Conservation (phyloP, 495 filamentous ascomycete species). For the Saxophila tyrrhenica region DNA sequence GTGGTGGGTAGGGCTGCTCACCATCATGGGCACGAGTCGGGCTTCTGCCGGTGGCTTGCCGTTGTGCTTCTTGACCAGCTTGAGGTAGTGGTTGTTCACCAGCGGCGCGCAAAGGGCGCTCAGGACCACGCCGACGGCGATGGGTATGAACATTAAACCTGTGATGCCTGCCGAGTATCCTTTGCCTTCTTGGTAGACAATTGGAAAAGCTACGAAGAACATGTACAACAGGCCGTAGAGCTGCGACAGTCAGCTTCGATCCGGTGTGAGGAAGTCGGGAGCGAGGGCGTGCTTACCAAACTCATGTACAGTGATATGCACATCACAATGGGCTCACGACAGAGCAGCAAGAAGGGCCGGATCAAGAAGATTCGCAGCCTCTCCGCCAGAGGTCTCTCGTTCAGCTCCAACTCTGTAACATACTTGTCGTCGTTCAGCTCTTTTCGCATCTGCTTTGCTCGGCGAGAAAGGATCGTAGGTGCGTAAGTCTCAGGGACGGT, state of each 20-base stretch:
- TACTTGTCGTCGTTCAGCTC: constrained; percentile 28
- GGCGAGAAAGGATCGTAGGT: constrained; percentile 44
- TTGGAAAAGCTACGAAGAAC: constrained; percentile 23
- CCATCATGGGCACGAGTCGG: constrained; percentile 77
- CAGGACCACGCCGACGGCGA: constrained; percentile 30
- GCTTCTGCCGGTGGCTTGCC: constrained; percentile 39
- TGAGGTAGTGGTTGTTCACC: constrained; percentile 38
- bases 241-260: neutral
- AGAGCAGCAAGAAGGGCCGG: constrained; percentile 45
- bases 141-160: constrained; percentile 30
- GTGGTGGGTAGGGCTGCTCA: constrained; percentile 8
- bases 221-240: constrained; percentile 64
- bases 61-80: constrained; percentile 35
- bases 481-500: constrained; percentile 47
- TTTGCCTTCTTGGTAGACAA: constrained; percentile 27
- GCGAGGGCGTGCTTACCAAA: constrained; percentile 26
- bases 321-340: constrained; percentile 50
- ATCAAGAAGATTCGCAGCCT: constrained; percentile 32
- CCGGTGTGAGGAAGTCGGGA: no score
- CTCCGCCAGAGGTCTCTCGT: constrained; percentile 18
- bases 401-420: constrained; percentile 26
- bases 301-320: constrained; percentile 57
- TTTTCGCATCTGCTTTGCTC: constrained; percentile 43
- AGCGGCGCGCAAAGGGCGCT: constrained; percentile 55
- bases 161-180: constrained; percentile 25